Conservation (phyloP, 441 rosid species). For the Gossypium schwendimanii region DNA sequence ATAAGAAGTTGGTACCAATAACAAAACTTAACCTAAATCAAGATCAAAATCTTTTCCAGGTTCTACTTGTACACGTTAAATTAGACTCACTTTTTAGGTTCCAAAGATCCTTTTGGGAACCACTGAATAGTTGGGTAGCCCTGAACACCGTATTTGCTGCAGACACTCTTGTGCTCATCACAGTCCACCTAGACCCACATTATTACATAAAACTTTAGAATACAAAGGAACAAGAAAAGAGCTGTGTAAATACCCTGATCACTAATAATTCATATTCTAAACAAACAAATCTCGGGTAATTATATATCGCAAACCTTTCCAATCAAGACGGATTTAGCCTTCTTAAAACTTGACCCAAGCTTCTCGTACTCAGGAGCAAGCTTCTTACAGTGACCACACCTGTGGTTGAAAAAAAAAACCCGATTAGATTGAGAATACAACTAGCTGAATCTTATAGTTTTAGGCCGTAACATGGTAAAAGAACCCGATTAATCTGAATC, state of each 20-base stretch:
- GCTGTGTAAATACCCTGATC: background rate
- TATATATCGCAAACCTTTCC: conserved; percentile 56
- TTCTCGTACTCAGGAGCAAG: conserved; percentile 93
- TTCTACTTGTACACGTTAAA: background rate
- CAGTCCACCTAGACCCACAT: conserved; percentile 72
- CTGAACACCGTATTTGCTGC: conserved; percentile 77
- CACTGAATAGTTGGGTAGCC: conserved; percentile 90
- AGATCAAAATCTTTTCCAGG: background rate
- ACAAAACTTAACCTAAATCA: background rate
- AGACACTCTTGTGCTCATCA: conserved; percentile 74
- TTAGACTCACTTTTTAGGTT: conserved; percentile 66
- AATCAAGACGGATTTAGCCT: conserved; percentile 75
- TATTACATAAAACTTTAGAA: background rate
- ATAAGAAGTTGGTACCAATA: background rate
- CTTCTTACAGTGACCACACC: conserved; percentile 99
- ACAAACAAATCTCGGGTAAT: background rate
- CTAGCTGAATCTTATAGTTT: background rate
- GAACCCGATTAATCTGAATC: background rate
- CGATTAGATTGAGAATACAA: background rate
- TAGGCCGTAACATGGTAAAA: background rate
- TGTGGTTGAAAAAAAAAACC: conserved; percentile 14
- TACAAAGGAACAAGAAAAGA: background rate
- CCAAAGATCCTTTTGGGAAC: conserved; percentile 94
- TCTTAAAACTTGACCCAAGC: conserved; percentile 85
- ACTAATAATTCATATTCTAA: background rate